These are phyloP conservation scores for Talaromyces verruculosus DNA, from an alignment of 2,329 filamentous ascomycete species.

Conservation along the genomic window DNA sequence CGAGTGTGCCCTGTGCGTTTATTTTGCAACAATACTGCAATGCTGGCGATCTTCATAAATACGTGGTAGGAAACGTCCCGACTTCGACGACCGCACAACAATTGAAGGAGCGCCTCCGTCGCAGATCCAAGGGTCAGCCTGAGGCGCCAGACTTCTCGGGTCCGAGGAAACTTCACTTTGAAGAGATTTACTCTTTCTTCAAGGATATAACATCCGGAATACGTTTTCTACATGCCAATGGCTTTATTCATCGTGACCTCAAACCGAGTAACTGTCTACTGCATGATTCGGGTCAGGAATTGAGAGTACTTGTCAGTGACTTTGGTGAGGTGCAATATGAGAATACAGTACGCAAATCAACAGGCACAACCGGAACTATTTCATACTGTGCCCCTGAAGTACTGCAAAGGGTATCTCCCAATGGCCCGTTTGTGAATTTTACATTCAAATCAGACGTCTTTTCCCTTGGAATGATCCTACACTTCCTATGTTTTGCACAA, in stretches of 20 bases:
- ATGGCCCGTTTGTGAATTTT: constrained; percentile 83
- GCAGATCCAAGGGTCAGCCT: constrained; percentile 73
- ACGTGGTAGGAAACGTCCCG: constrained; percentile 67
- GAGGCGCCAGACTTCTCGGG: constrained; percentile 61
- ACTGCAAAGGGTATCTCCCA: constrained; percentile 61
- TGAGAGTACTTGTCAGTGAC: constrained; percentile 88
- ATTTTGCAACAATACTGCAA: constrained; percentile 99
- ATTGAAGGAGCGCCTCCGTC: constrained; percentile 81
- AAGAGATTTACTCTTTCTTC: constrained; percentile 96
- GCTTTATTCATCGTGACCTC: constrained; percentile 93
- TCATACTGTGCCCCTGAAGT: constrained; percentile 98
- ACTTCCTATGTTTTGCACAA: constrained; percentile 93
- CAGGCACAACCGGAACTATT: constrained; percentile 91
- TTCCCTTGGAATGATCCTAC: constrained; percentile 95
- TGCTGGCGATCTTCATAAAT: constrained; percentile 81
- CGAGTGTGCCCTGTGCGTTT: constrained; percentile 89
- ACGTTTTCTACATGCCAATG: constrained; percentile 82
- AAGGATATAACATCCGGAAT: constrained; percentile 91
- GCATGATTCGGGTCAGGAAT: constrained; percentile 69
- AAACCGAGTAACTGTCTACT: constrained; percentile 95
- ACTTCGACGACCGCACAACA: constrained; percentile 71
- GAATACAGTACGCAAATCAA: constrained; percentile 78
- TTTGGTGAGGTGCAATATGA: constrained; percentile 95
- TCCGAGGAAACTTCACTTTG: constrained; percentile 66
- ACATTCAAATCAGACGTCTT: constrained; percentile 98